phyloP scores from a whole-genome alignment of 768 basidiomycete genomes.

The Naganishia onofrii region DNA sequence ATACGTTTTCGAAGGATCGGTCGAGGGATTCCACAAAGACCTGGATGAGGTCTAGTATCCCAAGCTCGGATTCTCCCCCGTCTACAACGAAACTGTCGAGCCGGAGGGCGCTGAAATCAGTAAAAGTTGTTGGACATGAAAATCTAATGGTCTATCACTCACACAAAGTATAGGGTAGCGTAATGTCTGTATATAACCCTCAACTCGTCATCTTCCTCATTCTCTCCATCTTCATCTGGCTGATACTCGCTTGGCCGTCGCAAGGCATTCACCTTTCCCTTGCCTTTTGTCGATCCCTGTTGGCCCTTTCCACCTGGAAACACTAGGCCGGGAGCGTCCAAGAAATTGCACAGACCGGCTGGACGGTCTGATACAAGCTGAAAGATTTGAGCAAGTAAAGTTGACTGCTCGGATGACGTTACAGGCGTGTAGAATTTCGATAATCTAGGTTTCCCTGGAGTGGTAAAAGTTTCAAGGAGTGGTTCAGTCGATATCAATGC shows the following conservation, averaged over 20 bases:
- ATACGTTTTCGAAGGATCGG: slow-evolving; percentile 94
- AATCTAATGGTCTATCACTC: too few relatives aligned
- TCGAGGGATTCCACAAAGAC: slow-evolving; percentile 97
- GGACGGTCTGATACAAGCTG: slow-evolving; percentile 79
- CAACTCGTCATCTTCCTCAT: slow-evolving; percentile 54
- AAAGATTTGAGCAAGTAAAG: slow-evolving; percentile 81
- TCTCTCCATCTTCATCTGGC: slow-evolving; percentile 30
- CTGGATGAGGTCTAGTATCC: slow-evolving; percentile 93
- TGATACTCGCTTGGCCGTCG: slow-evolving; percentile 14
- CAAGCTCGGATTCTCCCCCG: slow-evolving; percentile 91
- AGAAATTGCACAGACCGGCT: slow-evolving; percentile 84
- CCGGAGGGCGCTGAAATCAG: too few relatives aligned
- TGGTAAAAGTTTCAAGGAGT: slow-evolving; percentile 53
- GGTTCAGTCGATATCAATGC: too few relatives aligned
- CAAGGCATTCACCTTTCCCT: slow-evolving; percentile 32
- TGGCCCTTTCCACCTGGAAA: slow-evolving; percentile 56
- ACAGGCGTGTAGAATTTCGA: slow-evolving; percentile 53
- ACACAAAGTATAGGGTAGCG: slow-evolving; percentile 91
- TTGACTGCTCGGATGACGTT: slow-evolving; percentile 36
- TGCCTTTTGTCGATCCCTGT: slow-evolving; percentile 57
- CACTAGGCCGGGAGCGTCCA: slow-evolving; percentile 63
- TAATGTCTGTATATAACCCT: slow-evolving; percentile 92
- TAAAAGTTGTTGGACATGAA: too few relatives aligned
- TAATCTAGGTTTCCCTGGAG: slow-evolving; percentile 53
- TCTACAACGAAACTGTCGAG: slow-evolving; percentile 85